Percentiles rank a stretch among this genome's conserved stretches.
Conservation (phyloP, 139 green algal genomes). For the Tetradesmus obliquus region DNA sequence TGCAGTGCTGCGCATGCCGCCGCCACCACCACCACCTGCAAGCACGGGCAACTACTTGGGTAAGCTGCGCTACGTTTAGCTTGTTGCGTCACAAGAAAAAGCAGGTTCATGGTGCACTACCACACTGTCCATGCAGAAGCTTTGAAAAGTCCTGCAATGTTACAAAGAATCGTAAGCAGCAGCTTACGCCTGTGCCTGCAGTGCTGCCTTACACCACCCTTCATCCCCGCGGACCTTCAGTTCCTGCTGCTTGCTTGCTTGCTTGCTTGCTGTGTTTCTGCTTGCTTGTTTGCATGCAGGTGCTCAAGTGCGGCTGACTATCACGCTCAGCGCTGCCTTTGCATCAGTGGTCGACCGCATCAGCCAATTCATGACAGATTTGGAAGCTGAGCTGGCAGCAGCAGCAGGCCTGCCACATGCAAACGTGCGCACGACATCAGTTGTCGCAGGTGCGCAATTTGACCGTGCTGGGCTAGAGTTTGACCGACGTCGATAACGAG, state of each 20-base stretch:
- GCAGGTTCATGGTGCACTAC: too few species aligned
- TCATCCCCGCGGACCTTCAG: neutral
- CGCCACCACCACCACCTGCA: neutral
- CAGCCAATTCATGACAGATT: neutral
- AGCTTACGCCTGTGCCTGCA: neutral
- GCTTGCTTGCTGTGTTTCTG: neutral
- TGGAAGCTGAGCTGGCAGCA: conserved; percentile 4
- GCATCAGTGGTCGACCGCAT: neutral
- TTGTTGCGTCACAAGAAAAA: too few species aligned
- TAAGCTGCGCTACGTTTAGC: neutral
- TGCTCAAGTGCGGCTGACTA: neutral
- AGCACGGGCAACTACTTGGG: neutral
- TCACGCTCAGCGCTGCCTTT: neutral
- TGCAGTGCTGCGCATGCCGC: neutral
- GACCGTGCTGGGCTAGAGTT: too few species aligned
- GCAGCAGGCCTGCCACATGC: neutral
- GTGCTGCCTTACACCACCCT: neutral
- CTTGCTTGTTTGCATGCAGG: conserved; percentile 1
- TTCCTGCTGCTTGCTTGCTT: neutral
- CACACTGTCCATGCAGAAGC: too few species aligned
- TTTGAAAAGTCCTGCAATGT: too few species aligned
- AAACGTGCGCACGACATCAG: neutral
- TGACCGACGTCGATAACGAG: too few species aligned
- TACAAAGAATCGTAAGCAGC: too few species aligned
- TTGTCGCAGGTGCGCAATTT: neutral